Evolutionary conservation across 108 stramenopile genomes (phyloP).

Genomic region (Bacterosira constricta): DNA sequence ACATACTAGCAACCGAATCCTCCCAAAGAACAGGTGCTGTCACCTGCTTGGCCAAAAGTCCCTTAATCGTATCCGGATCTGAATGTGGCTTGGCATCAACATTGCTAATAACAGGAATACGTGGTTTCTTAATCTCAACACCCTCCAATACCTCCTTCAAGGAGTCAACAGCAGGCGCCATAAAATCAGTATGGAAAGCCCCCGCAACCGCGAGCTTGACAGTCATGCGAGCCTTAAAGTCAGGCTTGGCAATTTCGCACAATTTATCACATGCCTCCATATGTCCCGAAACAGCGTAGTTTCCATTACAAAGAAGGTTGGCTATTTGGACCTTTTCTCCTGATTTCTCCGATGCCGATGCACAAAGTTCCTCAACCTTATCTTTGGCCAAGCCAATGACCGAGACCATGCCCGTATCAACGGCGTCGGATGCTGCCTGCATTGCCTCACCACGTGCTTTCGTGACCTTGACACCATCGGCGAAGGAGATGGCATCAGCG

Average conservation of each 20-base stretch:
- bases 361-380: constrained; percentile 87
- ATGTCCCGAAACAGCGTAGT: constrained; percentile 95
- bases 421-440: constrained; percentile 96
- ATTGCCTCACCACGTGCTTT: constrained; percentile 97
- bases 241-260: constrained; percentile 94
- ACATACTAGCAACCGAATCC: constrained; percentile 86
- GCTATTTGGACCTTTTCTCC: constrained; percentile 90
- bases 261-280: constrained; percentile 86
- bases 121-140: constrained; percentile 90
- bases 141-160: constrained; percentile 86
- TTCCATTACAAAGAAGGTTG: constrained; percentile 95
- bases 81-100: constrained; percentile 97
- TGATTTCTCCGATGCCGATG: constrained; percentile 76
- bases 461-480: constrained; percentile 97
- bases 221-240: constrained; percentile 97
- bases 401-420: constrained; percentile 94
- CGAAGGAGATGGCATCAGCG: constrained; percentile 95
- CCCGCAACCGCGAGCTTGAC: constrained; percentile 97
- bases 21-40: constrained; percentile 97
- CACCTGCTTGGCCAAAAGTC: constrained; percentile 95
- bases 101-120: constrained; percentile 98
- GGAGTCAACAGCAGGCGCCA: constrained; percentile 91
- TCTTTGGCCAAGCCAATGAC: constrained; percentile 94
- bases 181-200: constrained; percentile 98
- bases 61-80: constrained; percentile 93